These are phyloP conservation scores for Achaetomiella virescens DNA, from an alignment of 495 filamentous ascomycete species.

Conservation along the genomic window DNA sequence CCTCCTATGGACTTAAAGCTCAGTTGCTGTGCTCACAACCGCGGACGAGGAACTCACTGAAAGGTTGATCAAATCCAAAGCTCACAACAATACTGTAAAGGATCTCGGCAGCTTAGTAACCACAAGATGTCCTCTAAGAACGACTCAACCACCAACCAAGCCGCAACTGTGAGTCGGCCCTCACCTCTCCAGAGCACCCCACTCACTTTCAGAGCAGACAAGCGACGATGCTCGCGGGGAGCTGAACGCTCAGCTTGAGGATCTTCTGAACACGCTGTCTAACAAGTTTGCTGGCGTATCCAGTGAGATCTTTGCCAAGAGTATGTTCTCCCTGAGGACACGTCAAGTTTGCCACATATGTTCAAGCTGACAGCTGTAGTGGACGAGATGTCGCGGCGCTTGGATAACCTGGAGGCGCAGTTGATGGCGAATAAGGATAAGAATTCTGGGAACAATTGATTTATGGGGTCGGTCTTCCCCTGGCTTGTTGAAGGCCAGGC, in stretches of 20 bases:
- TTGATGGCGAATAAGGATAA: slow-evolving; percentile 50
- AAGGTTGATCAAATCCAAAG: no score
- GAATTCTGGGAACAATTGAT: slow-evolving; percentile 11
- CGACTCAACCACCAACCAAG: slow-evolving; percentile 23
- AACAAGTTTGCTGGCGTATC: slow-evolving; percentile 78
- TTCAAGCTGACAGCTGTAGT: slow-evolving; percentile 45
- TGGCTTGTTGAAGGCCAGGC: no score
- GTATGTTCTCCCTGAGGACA: slow-evolving; percentile 43
- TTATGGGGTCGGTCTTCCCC: neutral
- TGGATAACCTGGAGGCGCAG: slow-evolving; percentile 81
- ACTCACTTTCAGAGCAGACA: slow-evolving; percentile 17
- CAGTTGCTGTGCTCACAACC: no score
- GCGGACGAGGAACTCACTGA: no score
- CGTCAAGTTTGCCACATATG: neutral
- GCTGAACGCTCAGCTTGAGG: slow-evolving; percentile 72
- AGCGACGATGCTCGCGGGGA: slow-evolving; percentile 47
- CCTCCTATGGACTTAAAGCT: no score
- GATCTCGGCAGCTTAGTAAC: no score
- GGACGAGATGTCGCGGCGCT: slow-evolving; percentile 88
- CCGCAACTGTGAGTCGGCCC: slow-evolving; percentile 27
- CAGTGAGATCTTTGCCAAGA: slow-evolving; percentile 79
- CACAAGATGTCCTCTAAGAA: slow-evolving; percentile 28
- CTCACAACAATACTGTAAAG: no score
- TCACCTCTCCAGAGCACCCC: neutral
- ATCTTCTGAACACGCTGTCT: slow-evolving; percentile 74